phyloP scores from a whole-genome alignment of 768 basidiomycete genomes.

The Leccinum variicolor region DNA sequence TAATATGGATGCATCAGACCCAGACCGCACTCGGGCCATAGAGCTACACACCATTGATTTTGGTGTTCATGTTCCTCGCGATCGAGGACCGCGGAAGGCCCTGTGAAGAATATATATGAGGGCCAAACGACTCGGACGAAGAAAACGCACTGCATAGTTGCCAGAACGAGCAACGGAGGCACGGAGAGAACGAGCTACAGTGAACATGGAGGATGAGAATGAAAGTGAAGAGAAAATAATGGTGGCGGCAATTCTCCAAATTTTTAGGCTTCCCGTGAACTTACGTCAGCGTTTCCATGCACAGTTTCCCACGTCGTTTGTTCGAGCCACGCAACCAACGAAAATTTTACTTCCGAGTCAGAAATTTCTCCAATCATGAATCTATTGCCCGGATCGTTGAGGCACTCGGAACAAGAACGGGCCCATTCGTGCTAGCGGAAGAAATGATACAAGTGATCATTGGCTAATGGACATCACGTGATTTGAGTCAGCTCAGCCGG shows the following conservation, averaged over 20 bases:
- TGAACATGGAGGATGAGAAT: slow-evolving; percentile 62
- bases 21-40: not conserved
- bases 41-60: slow-evolving; percentile 69
- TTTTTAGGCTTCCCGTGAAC: slow-evolving; percentile 39
- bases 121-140: not conserved
- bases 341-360: not conserved
- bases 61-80: slow-evolving; percentile 93
- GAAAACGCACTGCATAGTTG: slow-evolving; percentile 54
- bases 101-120: slow-evolving; percentile 32
- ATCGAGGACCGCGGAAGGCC: slow-evolving; percentile 68
- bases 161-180: slow-evolving; percentile 56
- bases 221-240: slow-evolving; percentile 26
- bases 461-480: not conserved
- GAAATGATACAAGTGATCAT: not conserved
- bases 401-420: not conserved
- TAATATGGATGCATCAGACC: slow-evolving; percentile 20
- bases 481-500: not conserved
- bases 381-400: not conserved
- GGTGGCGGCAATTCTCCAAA: slow-evolving; percentile 39
- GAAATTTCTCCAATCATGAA: not conserved
- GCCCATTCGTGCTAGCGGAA: not conserved
- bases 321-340: slow-evolving; percentile 2
- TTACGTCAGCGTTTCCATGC: slow-evolving; percentile 23
- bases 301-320: slow-evolving; percentile 11
- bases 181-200: slow-evolving; percentile 64